Percentiles rank a stretch among this genome's conserved stretches.
phyloP scores from a whole-genome alignment of 768 basidiomycete species.

The Clavaria fumosa region DNA sequence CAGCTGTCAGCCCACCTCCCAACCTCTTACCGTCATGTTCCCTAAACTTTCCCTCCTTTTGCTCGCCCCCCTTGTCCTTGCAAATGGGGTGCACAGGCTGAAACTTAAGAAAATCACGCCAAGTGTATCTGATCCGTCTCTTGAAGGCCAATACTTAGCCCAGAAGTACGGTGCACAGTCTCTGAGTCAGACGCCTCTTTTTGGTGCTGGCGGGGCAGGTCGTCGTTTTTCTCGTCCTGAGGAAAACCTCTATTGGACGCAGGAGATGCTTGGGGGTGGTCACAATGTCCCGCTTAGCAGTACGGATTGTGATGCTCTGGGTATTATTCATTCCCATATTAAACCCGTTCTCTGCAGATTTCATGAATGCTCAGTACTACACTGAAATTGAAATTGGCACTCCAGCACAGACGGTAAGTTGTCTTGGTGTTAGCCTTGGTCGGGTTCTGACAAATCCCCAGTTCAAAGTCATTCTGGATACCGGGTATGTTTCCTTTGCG shows the following conservation, averaged over 20 bases:
- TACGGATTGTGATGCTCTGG: conserved; percentile 25
- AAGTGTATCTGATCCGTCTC: conserved; percentile 40
- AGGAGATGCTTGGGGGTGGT: conserved; percentile 60
- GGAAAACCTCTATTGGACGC: conserved; percentile 67
- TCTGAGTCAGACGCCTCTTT: conserved; percentile 37
- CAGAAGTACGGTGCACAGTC: conserved; percentile 72
- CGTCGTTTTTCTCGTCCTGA: conserved; percentile 33
- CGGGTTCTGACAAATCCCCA: conserved; percentile 14
- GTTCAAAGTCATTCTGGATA: conserved; percentile 95
- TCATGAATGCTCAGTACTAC: conserved; percentile 97
- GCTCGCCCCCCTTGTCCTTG: conserved; percentile 30
- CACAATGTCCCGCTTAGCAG: conserved; percentile 84
- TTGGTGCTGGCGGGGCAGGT: conserved; percentile 62
- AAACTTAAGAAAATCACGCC: conserved; percentile 78
- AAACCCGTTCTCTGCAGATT: conserved; percentile 38
- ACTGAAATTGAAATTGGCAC: conserved; percentile 72
- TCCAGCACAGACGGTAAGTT: conserved; percentile 64
- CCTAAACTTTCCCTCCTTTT: conserved; percentile 20
- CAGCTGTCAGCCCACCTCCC: conserved; percentile 3
- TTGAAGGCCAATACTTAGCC: conserved; percentile 77
- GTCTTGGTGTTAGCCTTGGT: conserved; percentile 1
- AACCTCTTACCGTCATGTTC: conserved; percentile 25
- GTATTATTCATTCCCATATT: conserved; percentile 7
- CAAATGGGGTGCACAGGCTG: conserved; percentile 57
- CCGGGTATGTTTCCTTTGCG: conserved; percentile 38